Base-by-base conservation (phyloP, 2,329 filamentous ascomycete species). In the Teratosphaeria epicoccoides region DNA sequence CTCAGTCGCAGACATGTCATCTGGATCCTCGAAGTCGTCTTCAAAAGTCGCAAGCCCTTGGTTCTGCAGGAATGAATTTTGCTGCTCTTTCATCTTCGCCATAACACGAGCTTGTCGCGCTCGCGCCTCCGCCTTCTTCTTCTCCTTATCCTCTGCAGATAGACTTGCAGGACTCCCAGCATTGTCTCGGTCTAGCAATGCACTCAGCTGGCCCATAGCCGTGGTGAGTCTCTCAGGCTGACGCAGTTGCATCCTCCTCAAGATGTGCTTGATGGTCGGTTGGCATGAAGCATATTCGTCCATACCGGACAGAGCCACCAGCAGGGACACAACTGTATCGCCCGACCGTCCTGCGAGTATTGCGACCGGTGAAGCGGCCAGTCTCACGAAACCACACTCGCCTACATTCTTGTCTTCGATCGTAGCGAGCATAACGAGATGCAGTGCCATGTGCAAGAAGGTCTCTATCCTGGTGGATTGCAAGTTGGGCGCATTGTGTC, bases 1-100 rank as follows among this genome's bases (percentile, higher is more conserved):
- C 10, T 78, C 73, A 7, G 78, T 73, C 6, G 70, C 67, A 43
- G 77, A 75, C 24, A 73, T 71, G 37, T 81, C 79, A 49, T 87
- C 83, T 24, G 87, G 79, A 46, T 93, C 85, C 24, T 83, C 77
- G 37, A 86, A 81, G n/a, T 87, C 80, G 48, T 88, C 80, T 54
- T 93, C 86, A 12, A 87, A 89, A 86, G 88, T 95, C 67, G 95
- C 87, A 54, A 95, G 80, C 43, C 83, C 85, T 68, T 96, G 90
- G 57, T 85, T 93, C 52, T 88, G 85, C 71, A 98, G 74, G 70
- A 98, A 98, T 62, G 82, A 93, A 70, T 94, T 91, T 66, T 97
- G 94, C 65, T 98, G 91, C 65, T 95, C 86, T 67, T 97, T 93
- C 70, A 98, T 96, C 65, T 96, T 89, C 1, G 90, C 93, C 90